These are phyloP conservation scores for Aschersonia sp. DNA, from an alignment of 2,329 filamentous ascomycete genomes.

Conservation along the genomic window DNA sequence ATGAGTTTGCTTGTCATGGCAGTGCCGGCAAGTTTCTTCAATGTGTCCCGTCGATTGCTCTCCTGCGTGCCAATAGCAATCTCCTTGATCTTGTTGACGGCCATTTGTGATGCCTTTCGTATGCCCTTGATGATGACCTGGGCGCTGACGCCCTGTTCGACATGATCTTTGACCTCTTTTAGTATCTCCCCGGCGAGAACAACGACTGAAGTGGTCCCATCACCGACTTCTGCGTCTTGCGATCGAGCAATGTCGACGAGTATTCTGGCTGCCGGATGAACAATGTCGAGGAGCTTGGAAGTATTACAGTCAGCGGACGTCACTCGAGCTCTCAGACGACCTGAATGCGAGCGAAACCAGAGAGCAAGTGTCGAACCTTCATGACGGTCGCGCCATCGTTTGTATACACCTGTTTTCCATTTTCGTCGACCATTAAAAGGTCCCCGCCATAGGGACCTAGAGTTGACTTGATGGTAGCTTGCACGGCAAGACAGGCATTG, in stretches of 20 bases:
- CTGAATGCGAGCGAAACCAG: neutral
- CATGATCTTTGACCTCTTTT: conserved; percentile 90
- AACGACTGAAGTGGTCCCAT: conserved; percentile 94
- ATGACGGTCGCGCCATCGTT: conserved; percentile 99
- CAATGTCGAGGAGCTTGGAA: conserved; percentile 83
- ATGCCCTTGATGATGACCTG: conserved; percentile 97
- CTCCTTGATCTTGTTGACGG: conserved; percentile 98
- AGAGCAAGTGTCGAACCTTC: conserved; percentile 48
- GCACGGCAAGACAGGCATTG: conserved; percentile 92
- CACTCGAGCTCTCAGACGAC: neutral
- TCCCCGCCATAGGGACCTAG: conserved; percentile 95
- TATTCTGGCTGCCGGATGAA: conserved; percentile 92
- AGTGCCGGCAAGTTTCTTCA: conserved; percentile 79
- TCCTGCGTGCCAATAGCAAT: conserved; percentile 80
- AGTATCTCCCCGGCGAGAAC: conserved; percentile 95
- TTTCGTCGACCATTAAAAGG: conserved; percentile 86
- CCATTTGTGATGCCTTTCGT: conserved; percentile 74
- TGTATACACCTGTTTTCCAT: conserved; percentile 93
- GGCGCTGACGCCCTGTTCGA: conserved; percentile 92
- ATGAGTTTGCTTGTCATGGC: conserved; percentile 99
- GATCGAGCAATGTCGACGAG: conserved; percentile 97
- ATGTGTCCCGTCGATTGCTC: conserved; percentile 71
- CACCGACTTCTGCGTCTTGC: conserved; percentile 97
- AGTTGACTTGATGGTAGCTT: conserved; percentile 89
- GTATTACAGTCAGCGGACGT: neutral